Evolutionary conservation across 2,329 filamentous ascomycete genomes (phyloP).

Genomic region (Colletotrichum camelliae): DNA sequence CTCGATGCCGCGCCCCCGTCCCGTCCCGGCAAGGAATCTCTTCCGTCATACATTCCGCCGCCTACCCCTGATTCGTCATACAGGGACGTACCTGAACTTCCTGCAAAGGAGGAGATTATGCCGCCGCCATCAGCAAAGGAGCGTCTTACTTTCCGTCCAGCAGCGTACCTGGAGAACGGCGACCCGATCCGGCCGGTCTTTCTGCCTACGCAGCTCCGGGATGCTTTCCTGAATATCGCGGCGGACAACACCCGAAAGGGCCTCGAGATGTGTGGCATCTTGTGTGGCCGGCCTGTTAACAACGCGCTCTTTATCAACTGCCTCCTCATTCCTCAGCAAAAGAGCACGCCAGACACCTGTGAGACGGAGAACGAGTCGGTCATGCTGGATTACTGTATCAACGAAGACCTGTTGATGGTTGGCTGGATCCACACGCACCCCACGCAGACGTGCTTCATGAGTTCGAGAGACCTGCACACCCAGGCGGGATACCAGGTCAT

Average conservation of each 20-base stretch:
- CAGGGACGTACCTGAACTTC: slow-evolving; percentile 33
- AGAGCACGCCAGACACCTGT: slow-evolving; percentile 89
- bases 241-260: slow-evolving; percentile 78
- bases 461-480: slow-evolving; percentile 90
- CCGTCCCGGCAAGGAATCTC: slow-evolving; percentile 14
- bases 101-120: slow-evolving; percentile 37
- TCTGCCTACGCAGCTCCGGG: slow-evolving; percentile 77
- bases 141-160: slow-evolving; percentile 79
- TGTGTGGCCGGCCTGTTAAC: slow-evolving; percentile 88
- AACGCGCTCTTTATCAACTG: slow-evolving; percentile 92
- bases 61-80: background rate
- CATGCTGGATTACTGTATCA: slow-evolving; percentile 88
- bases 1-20: slow-evolving; percentile 12
- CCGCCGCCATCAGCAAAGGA: slow-evolving; percentile 49
- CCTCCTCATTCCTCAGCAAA: slow-evolving; percentile 90
- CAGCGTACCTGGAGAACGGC: slow-evolving; percentile 89
- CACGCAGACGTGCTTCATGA: slow-evolving; percentile 97
- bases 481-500: slow-evolving; percentile 95
- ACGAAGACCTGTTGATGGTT: slow-evolving; percentile 81
- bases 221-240: slow-evolving; percentile 76
- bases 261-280: slow-evolving; percentile 92
- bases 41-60: background rate
- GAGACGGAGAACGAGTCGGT: slow-evolving; percentile 88
- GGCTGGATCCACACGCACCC: slow-evolving; percentile 99
- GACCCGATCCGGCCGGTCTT: slow-evolving; percentile 87